These are phyloP conservation scores for Polysphondylium violaceum DNA, from an alignment of 78 protist species.

Conservation along the genomic window DNA sequence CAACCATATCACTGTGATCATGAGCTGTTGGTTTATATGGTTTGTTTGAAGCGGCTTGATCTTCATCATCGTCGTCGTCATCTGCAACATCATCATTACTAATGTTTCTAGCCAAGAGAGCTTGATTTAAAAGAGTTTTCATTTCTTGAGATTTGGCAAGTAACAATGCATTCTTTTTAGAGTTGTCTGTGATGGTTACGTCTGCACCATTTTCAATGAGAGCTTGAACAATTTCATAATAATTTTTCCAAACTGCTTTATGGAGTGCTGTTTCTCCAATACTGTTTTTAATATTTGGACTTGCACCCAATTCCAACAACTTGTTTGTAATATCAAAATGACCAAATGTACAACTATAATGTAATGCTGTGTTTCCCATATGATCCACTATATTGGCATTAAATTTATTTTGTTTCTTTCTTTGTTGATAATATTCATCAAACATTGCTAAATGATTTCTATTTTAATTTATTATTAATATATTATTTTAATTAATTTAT, in stretches of 20 bases:
- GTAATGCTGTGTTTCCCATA: slow-evolving; percentile 58
- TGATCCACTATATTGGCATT: slow-evolving; percentile 52
- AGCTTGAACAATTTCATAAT: slow-evolving; percentile 4
- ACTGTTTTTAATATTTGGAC: slow-evolving; percentile 48
- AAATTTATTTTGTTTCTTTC: slow-evolving; percentile 16
- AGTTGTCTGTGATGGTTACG: slow-evolving; percentile 29
- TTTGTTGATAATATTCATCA: slow-evolving; percentile 50
- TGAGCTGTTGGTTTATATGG: slow-evolving; percentile 43
- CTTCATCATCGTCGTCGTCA: slow-evolving; percentile 51
- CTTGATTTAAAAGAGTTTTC: slow-evolving; percentile 28
- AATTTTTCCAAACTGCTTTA: slow-evolving; percentile 68
- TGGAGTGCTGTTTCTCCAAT: slow-evolving; percentile 86
- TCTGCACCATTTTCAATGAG: slow-evolving; percentile 76
- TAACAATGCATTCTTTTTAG: slow-evolving; percentile 11
- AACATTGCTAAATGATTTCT: slow-evolving; percentile 45
- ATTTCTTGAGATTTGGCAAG: slow-evolving; percentile 33
- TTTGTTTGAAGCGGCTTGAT: slow-evolving; percentile 6
- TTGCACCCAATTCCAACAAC: slow-evolving; percentile 53
- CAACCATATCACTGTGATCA: slow-evolving; percentile 64
- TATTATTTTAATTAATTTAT: not conserved
- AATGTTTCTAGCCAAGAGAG: slow-evolving; percentile 7
- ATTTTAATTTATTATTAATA: not conserved
- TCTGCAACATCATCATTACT: slow-evolving; percentile 50
- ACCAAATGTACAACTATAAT: slow-evolving; percentile 58
- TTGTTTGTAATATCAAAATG: slow-evolving; percentile 11